Evolutionary conservation across 148 eudicot genomes (phyloP).

Genomic region (Limonium bicolor): DNA sequence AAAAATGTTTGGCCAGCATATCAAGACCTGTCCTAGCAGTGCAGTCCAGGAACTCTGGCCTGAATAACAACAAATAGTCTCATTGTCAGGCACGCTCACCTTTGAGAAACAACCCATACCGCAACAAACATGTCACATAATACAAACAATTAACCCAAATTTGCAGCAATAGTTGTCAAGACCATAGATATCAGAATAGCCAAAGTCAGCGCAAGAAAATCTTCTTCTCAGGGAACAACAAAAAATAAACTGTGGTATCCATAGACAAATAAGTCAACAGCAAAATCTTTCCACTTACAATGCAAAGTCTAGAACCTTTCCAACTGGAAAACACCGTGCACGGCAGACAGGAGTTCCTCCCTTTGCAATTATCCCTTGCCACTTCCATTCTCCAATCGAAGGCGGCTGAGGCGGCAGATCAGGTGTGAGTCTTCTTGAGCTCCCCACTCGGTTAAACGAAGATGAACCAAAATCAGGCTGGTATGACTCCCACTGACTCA

Average conservation of each 20-base stretch:
- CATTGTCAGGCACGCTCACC: too few species aligned
- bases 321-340: slow-evolving; percentile 89
- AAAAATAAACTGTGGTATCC: too few species aligned
- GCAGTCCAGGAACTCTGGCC: slow-evolving; percentile 76
- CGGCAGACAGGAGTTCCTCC: slow-evolving; percentile 77
- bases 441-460: slow-evolving; percentile 20
- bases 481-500: slow-evolving; percentile 23
- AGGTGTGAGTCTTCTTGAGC: slow-evolving; percentile 25
- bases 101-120: too few species aligned
- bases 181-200: too few species aligned
- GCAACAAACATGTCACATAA: too few species aligned
- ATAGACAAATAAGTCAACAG: too few species aligned
- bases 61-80: slow-evolving; percentile 26
- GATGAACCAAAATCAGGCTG: slow-evolving; percentile 23
- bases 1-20: slow-evolving; percentile 82
- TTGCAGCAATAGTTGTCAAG: too few species aligned
- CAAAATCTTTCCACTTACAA: slow-evolving; percentile 80
- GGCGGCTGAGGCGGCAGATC: slow-evolving; percentile 29
- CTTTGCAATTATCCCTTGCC: slow-evolving; percentile 89
- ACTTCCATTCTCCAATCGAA: slow-evolving; percentile 47
- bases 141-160: too few species aligned
- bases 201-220: too few species aligned
- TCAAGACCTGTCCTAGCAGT: slow-evolving; percentile 78
- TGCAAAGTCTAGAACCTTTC: slow-evolving; percentile 50
- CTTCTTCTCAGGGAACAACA: too few species aligned